Conservation (phyloP, 306 rosid genomes). For the Lathyrus oleraceus region DNA sequence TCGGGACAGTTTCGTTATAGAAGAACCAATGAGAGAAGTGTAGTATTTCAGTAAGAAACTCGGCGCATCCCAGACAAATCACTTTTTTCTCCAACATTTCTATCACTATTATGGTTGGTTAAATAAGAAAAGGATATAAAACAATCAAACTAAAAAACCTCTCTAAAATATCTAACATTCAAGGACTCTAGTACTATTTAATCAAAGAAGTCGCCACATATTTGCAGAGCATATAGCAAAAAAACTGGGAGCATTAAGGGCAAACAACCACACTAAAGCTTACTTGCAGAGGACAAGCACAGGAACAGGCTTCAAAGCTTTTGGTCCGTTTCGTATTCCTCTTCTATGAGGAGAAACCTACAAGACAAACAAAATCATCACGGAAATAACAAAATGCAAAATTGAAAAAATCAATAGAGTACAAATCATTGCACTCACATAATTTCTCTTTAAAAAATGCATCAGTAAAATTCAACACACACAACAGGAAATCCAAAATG, state of each 20-base stretch:
- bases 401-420: neutral
- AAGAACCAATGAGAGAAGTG: neutral
- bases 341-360: conserved; percentile 61
- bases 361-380: conserved; percentile 23
- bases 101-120: neutral
- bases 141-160: neutral
- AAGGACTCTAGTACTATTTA: conserved; percentile 3
- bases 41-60: conserved; percentile 14
- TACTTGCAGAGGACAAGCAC: conserved; percentile 80
- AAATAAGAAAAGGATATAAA: neutral
- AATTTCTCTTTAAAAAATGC: neutral
- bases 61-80: neutral
- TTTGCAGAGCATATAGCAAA: conserved; percentile 12
- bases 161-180: neutral
- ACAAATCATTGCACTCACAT: conserved; percentile 9
- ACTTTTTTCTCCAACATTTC: neutral
- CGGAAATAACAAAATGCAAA: neutral
- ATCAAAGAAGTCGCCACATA: neutral
- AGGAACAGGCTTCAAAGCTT: conserved; percentile 76
- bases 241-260: neutral
- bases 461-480: conserved; percentile 8
- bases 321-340: conserved; percentile 83
- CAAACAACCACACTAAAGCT: conserved; percentile 36
- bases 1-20: neutral
- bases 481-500: conserved; percentile 13